A percentile compares a stretch with the other conserved stretches of the same genome.
These are phyloP conservation scores for Neoarthrinium moseri DNA, from an alignment of 2,329 filamentous ascomycete genomes.

Conservation along the genomic window DNA sequence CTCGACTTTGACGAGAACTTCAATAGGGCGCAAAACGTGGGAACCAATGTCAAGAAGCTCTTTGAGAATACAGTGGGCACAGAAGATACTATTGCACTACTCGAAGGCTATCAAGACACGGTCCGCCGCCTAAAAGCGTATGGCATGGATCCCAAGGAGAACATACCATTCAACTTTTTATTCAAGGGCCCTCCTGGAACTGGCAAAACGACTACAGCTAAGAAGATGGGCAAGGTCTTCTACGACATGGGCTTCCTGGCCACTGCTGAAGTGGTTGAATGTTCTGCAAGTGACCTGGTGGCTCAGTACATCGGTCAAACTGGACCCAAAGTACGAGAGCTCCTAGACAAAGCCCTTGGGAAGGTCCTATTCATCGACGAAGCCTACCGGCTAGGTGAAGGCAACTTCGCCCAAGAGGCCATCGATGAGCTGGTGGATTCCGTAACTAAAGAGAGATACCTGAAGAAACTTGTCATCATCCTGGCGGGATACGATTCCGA, in stretches of 20 bases:
- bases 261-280: slow-evolving; percentile 59
- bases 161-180: slow-evolving; percentile 56
- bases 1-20: slow-evolving; percentile 54
- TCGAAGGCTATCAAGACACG: slow-evolving; percentile 48
- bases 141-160: slow-evolving; percentile 46
- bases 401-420: slow-evolving; percentile 55
- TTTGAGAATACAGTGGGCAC: slow-evolving; percentile 49
- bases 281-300: slow-evolving; percentile 67
- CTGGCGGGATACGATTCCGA: slow-evolving; percentile 67
- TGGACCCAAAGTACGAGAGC: slow-evolving; percentile 52
- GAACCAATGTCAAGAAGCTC: slow-evolving; percentile 38
- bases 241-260: slow-evolving; percentile 72
- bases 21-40: slow-evolving; percentile 39
- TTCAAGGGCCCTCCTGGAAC: slow-evolving; percentile 58
- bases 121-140: slow-evolving; percentile 42
- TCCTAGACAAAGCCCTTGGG: slow-evolving; percentile 56
- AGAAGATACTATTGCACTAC: slow-evolving; percentile 42
- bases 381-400: slow-evolving; percentile 63
- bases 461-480: slow-evolving; percentile 62
- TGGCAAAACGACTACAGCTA: slow-evolving; percentile 65
- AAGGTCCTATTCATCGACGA: slow-evolving; percentile 72
- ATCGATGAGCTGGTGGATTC: slow-evolving; percentile 53
- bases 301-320: slow-evolving; percentile 64
- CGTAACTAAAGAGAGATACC: slow-evolving; percentile 54
- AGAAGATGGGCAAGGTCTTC: slow-evolving; percentile 73